Base-by-base conservation (phyloP, 495 filamentous ascomycete genomes). In the Tuber microsphaerosporum region DNA sequence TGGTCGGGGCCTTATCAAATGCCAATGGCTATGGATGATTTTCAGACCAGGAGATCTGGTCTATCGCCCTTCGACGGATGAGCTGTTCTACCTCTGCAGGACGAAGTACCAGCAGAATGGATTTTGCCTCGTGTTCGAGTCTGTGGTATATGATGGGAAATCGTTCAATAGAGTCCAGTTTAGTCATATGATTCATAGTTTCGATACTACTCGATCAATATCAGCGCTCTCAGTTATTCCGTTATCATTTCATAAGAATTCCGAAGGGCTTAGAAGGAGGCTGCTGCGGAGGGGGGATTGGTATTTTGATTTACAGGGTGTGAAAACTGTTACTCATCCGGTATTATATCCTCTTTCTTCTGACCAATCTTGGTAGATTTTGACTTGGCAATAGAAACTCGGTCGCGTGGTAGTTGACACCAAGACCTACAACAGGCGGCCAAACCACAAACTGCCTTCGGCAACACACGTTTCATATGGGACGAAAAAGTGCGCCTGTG, bases 101-200 rank as follows among this genome's bases (percentile, higher is more conserved):
- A 26, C 51, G 22, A 22, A 34, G 69, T 69, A 83, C 0, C 81
- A 81, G 71, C 71, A 79, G 14, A 83, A 83, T 10, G 82, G 84
- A 31, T 76, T 71, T 71, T 75, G 79, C 51, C 82, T 72, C 69
- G 83, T 75, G 69, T 73, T 84, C 73, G 81, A 84, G 51, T 76
- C 76, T 51, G 70, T 76, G 26, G 48, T 68, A 2, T 83, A 71
- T 45, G 79, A 79, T 16, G 51, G 56, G 56, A 34, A 34, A 34
- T 65, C 56, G 31, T 65, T 65, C 56, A 65, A 65, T 65, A 65
- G 56, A 65, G 26, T 65, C 56, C 26, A 34, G 1, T 65, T 65
- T 65, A 34, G 14, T 65, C 56, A 65, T 1, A 65, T 26, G 3
- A 65, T 65, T 65, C 26, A 65, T 34, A 34, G 26, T 31, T 65